Evolutionary conservation across 495 filamentous ascomycete genomes (phyloP).

Genomic region (Apodospora peruviana): DNA sequence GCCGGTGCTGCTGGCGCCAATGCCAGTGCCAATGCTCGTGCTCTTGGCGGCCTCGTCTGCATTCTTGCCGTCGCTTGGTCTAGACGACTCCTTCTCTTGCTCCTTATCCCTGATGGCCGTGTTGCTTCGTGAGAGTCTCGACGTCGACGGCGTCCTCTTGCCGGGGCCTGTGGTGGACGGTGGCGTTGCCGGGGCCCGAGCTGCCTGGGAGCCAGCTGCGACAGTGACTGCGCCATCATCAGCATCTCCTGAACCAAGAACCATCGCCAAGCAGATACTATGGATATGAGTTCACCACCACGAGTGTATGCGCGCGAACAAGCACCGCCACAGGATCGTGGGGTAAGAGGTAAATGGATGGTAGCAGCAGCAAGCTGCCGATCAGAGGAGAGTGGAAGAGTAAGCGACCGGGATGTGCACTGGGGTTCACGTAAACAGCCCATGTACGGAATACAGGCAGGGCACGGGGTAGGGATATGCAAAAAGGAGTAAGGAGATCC

Average conservation of each 20-base stretch:
- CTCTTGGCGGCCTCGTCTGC: constrained; percentile 8
- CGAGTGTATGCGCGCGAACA: not conserved
- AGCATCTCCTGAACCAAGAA: not conserved
- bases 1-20: not conserved
- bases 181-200: constrained; percentile 9
- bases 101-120: constrained; percentile 10
- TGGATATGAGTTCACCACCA: not conserved
- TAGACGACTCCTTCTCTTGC: constrained; percentile 7
- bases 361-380: not conserved
- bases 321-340: not conserved
- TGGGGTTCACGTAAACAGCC: too few relatives aligned
- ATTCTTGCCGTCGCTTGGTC: constrained; percentile 13
- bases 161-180: constrained; percentile 2
- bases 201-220: constrained; percentile 6
- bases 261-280: not conserved
- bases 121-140: constrained; percentile 14
- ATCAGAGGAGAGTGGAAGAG: not conserved
- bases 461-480: not conserved
- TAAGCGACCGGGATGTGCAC: too few relatives aligned
- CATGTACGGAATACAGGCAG: not conserved
- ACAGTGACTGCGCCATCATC: not conserved
- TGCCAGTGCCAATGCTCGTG: constrained; percentile 6
- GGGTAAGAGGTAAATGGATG: not conserved
- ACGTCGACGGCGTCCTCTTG: not conserved
- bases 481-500: not conserved